phyloP scores from a whole-genome alignment of 257 asterid species.

The Coffea eugenioides region DNA sequence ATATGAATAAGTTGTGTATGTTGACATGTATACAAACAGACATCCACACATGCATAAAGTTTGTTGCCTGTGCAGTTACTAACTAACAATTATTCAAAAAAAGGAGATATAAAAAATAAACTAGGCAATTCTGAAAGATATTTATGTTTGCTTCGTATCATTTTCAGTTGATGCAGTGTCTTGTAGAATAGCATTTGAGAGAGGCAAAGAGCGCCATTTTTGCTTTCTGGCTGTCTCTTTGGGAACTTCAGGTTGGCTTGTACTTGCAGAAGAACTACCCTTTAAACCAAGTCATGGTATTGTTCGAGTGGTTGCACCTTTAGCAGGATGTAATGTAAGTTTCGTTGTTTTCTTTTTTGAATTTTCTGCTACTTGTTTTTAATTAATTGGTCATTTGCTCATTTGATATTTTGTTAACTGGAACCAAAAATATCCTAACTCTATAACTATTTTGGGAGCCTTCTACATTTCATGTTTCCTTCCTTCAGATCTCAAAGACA shows the following conservation, averaged over 20 bases:
- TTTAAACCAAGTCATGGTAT: conserved; percentile 57
- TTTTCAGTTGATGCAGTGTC: conserved; percentile 76
- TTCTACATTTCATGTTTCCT: neutral
- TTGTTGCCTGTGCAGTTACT: no score
- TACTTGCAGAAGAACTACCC: conserved; percentile 74
- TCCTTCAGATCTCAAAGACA: neutral
- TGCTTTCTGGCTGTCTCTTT: conserved; percentile 61
- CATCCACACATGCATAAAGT: no score
- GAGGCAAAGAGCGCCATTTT: conserved; percentile 94
- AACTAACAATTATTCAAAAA: no score
- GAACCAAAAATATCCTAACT: neutral
- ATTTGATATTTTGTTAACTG: neutral
- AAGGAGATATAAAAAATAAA: no score
- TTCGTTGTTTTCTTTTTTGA: neutral
- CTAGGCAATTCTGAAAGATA: conserved; percentile 9
- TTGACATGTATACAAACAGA: no score
- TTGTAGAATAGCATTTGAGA: conserved; percentile 95
- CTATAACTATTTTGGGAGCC: neutral
- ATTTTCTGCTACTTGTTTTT: neutral
- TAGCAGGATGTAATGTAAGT: conserved; percentile 96
- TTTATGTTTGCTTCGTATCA: conserved; percentile 23
- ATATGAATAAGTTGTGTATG: no score
- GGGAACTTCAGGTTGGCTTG: conserved; percentile 86
- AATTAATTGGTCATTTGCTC: neutral
- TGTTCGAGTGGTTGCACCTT: conserved; percentile 81